phyloP scores from a whole-genome alignment of 805 yeast species.

The Tetrapisispora taiwanensis region DNA sequence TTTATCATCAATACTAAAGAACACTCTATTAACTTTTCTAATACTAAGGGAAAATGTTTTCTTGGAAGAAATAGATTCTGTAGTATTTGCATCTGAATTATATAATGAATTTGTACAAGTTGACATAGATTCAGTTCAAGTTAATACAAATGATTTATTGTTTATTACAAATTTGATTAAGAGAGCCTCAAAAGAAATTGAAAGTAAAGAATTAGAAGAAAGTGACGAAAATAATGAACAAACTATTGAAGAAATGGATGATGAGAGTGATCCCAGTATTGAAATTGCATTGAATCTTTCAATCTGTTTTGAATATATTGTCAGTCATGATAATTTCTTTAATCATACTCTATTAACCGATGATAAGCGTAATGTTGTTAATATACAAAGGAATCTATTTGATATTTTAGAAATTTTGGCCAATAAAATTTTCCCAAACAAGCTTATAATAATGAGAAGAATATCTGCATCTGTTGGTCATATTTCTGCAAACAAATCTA shows the following conservation, averaged over 20 bases:
- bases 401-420: constrained; percentile 10
- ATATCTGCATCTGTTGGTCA: constrained; percentile 18
- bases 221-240: constrained; percentile 6
- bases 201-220: constrained; percentile 3
- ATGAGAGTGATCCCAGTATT: constrained; percentile 16
- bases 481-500: constrained; percentile 19
- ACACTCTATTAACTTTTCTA: constrained; percentile 13
- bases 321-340: constrained; percentile 8
- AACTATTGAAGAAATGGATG: constrained; percentile 4
- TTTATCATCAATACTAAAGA: constrained; percentile 9
- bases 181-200: constrained; percentile 8
- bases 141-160: constrained; percentile 4
- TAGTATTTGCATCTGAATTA: constrained; percentile 16
- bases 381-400: constrained; percentile 14
- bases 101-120: constrained; percentile 14
- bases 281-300: constrained; percentile 16
- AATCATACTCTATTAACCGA: constrained; percentile 5
- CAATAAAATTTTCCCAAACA: constrained; percentile 17
- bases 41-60: constrained; percentile 7
- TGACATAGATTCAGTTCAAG: constrained; percentile 2
- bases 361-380: background rate
- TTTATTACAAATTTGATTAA: constrained; percentile 10
- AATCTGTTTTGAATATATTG: constrained; percentile 14
- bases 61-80: constrained; percentile 10
- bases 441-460: constrained; percentile 26